Base-by-base conservation (phyloP, 441 rosid species). In the Adansonia rubrostipa region DNA sequence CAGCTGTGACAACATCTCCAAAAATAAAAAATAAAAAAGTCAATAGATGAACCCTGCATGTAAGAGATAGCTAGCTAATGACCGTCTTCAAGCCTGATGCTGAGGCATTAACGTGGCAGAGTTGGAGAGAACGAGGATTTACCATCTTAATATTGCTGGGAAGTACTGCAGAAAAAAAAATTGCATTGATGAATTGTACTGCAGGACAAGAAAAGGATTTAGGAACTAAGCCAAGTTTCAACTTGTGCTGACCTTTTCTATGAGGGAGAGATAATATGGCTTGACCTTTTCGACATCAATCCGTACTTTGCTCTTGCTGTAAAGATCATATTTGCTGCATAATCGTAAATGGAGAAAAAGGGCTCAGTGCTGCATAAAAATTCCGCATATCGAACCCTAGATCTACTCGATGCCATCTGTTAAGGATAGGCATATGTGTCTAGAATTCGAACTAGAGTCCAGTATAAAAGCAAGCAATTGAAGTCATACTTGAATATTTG, bases 231-330 rank as follows among this genome's bases (percentile, higher is more conserved):
- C 9, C n/a, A 6, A 11, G 69, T 17, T 10, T 8, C 19, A 67
- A n/a, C 48, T 22, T 22, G 9, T 53, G 19, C 74, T 79, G 56
- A 90, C 99, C 90, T 91, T 95, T 22, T 86, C 76, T 17, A 95
- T 88, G 9, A 95, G 97, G 81, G 95, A 89, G 42, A 88, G 86
- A 66, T 92, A 92, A 79, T 91, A 93, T 3, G 98, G 98, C 77
- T 90, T 93, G 63, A 93, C 98, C 60, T 88, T 87, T 79, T 91
- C 93, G 8, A 96, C 91, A 69, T 93, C 94, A 8, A 95, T 74
- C 17, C 87, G 89, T 15, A 87, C 92, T 81, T 89, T 93, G 88
- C 98, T 93, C 86, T 92, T 93, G 84, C 98, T 93, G 75, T 96
- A 95, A 8, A 95, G 92, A 77, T 93, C 99, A 77, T 92, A 95